phyloP scores from a whole-genome alignment of 2,329 filamentous ascomycete genomes.

The Alternaria alternata region DNA sequence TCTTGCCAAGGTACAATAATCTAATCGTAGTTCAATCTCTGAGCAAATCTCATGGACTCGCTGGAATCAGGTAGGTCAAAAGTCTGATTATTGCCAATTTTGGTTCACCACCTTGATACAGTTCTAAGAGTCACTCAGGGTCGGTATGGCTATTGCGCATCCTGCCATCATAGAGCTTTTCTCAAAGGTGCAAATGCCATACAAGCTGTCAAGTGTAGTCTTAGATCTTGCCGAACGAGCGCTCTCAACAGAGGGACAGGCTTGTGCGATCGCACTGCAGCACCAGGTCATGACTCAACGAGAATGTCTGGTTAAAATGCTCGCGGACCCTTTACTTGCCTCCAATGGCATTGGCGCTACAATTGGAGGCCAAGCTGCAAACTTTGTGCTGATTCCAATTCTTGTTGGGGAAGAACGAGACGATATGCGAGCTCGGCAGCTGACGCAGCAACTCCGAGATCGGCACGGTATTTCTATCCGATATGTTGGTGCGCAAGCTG shows the following conservation, averaged over 20 bases:
- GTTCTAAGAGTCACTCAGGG: not conserved
- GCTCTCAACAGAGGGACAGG: not conserved
- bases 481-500: not conserved
- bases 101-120: not conserved
- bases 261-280: not conserved
- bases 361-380: not conserved
- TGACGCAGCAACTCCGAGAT: not conserved
- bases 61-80: not conserved
- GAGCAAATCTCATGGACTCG: not conserved
- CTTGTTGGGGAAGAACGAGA: not conserved
- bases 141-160: not conserved
- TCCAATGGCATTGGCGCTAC: not conserved
- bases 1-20: not conserved
- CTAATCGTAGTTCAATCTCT: not conserved
- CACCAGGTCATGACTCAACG: not conserved
- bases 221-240: not conserved
- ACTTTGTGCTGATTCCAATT: not conserved
- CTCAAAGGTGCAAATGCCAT: not conserved
- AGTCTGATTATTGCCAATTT: not conserved
- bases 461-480: not conserved
- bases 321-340: not conserved
- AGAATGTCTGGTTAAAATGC: not conserved
- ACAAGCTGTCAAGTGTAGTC: not conserved
- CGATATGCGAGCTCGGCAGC: not conserved
- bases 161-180: not conserved